Evolutionary conservation across 2,329 filamentous ascomycete genomes (phyloP), one percentile per base, ranked within the genome.

Genomic region (Penicillium sp.): DNA sequence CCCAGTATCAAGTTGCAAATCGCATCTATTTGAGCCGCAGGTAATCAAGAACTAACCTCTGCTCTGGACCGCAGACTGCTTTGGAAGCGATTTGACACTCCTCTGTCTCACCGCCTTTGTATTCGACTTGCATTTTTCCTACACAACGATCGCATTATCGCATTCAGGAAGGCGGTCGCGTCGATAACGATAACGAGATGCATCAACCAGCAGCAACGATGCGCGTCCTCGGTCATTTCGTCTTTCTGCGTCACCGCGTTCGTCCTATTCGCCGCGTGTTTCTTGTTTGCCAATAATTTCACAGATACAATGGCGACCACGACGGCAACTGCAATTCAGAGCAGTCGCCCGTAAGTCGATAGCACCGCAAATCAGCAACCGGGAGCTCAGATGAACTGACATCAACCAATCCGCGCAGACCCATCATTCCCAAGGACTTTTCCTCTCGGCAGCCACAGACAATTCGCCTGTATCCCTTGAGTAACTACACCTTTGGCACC

Each of bases 401-500:
- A 55, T 22, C 31, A 41, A 53, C 53, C 47, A 18, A 44, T 56
- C 52, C 46, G 13, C 33, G 41, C 60, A 86, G 85, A 18, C 92
- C 94, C 24, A 87, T 88, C 62, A 84, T 91, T 54, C 92, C 93
- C 27, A 87, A 91, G 63, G 79, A 87, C 66, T 99, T 99, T 84
- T 91, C 93, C 73, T 88, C 86, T 54, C 92, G 94, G 75, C 95
- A 99, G 77, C 92, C 94, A 36, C 81, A 88, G 68, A 95, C 92
- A 2, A 93, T 99, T 72, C 90, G 91, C 54, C 86, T 99, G 27
- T 98, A 93, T 73, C 95, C 95, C 36, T 85, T 99, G 50, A 96
- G 92, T 67, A 99, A 98, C 83, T 99, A 99, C 83, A 98, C 95
- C 24, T 98, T 99, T 72, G 94, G 94, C 63, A 96, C 96, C 61